phyloP scores from a whole-genome alignment of 1,284 basidiomycete species.

The Gymnopus androsaceus region DNA sequence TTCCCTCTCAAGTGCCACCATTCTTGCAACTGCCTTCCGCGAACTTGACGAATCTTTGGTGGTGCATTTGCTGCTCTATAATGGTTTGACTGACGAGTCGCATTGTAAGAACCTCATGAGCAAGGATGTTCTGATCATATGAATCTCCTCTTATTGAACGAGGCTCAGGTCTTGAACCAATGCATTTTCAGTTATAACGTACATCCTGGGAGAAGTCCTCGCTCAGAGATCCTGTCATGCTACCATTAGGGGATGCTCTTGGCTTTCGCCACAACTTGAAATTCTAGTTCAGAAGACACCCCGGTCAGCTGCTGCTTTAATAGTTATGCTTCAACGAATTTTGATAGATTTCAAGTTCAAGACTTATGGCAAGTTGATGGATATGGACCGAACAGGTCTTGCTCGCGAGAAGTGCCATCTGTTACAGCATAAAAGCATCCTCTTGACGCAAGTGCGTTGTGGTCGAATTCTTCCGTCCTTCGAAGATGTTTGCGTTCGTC shows the following conservation, averaged over 20 bases:
- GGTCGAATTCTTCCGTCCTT: too few species aligned
- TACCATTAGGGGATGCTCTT: background rate
- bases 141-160: constrained; percentile 64
- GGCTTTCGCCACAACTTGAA: too few species aligned
- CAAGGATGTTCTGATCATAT: constrained; percentile 66
- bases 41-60: constrained; percentile 61
- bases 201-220: constrained; percentile 29
- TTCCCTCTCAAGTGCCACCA: constrained; percentile 70
- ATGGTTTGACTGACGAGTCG: constrained; percentile 16
- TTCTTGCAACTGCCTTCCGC: constrained; percentile 68
- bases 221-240: background rate
- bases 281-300: too few species aligned
- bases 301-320: too few species aligned
- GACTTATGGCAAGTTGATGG: too few species aligned
- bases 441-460: too few species aligned
- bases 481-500: too few species aligned
- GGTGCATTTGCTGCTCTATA: constrained; percentile 36
- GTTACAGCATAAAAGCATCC: too few species aligned
- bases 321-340: too few species aligned
- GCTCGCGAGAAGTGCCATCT: too few species aligned
- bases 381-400: too few species aligned
- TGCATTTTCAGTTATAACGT: constrained; percentile 19
- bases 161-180: constrained; percentile 42
- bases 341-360: too few species aligned
- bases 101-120: constrained; percentile 68